A percentile compares a stretch with the other conserved stretches of the same genome.
Evolutionary conservation across 257 asterid species (phyloP).

Genomic region (Fraxinus anomala): DNA sequence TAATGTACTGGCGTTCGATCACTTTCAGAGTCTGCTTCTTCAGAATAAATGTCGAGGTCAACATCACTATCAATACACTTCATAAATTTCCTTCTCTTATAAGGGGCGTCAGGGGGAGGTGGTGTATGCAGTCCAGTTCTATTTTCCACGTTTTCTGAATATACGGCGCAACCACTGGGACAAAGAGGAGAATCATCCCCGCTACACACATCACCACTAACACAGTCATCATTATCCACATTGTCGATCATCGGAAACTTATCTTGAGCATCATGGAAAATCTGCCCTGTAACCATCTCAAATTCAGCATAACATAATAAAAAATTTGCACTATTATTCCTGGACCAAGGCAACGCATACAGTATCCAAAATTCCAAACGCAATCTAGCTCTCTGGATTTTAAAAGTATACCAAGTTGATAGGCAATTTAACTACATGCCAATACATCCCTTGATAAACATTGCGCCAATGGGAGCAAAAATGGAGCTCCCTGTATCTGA

Average conservation of each 20-base stretch:
- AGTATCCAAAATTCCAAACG: neutral
- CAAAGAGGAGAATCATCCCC: slow-evolving; percentile 29
- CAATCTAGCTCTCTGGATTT: neutral
- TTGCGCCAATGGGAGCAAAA: too few species aligned
- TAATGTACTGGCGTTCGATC: slow-evolving; percentile 38
- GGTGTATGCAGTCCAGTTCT: slow-evolving; percentile 38
- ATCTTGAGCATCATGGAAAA: slow-evolving; percentile 64
- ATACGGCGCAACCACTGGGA: slow-evolving; percentile 26
- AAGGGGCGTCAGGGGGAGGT: slow-evolving; percentile 42
- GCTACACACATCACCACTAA: slow-evolving; percentile 20
- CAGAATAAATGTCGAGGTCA: slow-evolving; percentile 32
- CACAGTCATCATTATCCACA: slow-evolving; percentile 23
- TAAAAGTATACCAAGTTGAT: neutral
- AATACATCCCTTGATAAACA: neutral
- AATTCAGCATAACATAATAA: slow-evolving; percentile 15
- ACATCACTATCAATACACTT: slow-evolving; percentile 12
- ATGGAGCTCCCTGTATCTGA: too few species aligned
- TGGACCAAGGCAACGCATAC: neutral
- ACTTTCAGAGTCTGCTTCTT: slow-evolving; percentile 33
- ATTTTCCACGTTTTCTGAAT: slow-evolving; percentile 26
- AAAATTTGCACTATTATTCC: neutral
- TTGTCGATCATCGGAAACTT: slow-evolving; percentile 29
- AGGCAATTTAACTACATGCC: neutral
- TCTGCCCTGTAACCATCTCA: slow-evolving; percentile 52
- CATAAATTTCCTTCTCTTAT: slow-evolving; percentile 50